Percentiles rank a stretch among this genome's conserved stretches.
These are phyloP conservation scores for Melampsora americana DNA, from an alignment of 1,284 basidiomycete species.

Conservation along the genomic window DNA sequence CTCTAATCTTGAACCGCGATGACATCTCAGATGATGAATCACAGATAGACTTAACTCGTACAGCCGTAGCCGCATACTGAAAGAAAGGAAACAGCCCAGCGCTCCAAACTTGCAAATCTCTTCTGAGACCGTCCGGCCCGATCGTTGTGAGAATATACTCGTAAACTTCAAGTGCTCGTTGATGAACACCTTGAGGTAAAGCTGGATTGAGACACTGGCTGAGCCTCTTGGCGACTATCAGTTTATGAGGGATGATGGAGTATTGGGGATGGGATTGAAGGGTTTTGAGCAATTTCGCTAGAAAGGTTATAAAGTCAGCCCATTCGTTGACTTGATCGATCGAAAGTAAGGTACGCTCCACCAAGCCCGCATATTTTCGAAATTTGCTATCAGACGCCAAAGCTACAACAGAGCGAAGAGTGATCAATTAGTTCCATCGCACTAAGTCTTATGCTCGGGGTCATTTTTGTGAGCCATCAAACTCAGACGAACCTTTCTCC, in stretches of 20 bases:
- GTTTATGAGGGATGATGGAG: constrained; percentile 90
- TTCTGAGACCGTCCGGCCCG: constrained; percentile 80
- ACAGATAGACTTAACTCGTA: constrained; percentile 63
- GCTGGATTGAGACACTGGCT: constrained; percentile 97
- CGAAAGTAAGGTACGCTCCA: constrained; percentile 85
- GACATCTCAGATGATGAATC: too few relatives aligned
- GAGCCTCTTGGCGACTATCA: constrained; percentile 89
- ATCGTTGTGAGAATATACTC: constrained; percentile 82
- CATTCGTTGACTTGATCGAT: constrained; percentile 98
- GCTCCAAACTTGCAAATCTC: constrained; percentile 89
- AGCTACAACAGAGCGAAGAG: constrained; percentile 36
- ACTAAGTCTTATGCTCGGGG: background rate
- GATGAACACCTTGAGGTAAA: constrained; percentile 91
- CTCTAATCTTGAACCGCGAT: too few relatives aligned
- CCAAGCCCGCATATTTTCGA: constrained; percentile 85
- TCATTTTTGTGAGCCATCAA: background rate
- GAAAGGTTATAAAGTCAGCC: constrained; percentile 98
- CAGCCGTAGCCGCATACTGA: constrained; percentile 92
- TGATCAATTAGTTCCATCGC: background rate
- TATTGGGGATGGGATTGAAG: constrained; percentile 87
- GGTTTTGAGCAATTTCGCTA: constrained; percentile 92
- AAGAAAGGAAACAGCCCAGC: constrained; percentile 97
- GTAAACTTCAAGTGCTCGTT: constrained; percentile 93
- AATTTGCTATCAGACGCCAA: constrained; percentile 74
- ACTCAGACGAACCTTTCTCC: constrained; percentile 37